Conservation (phyloP, 495 filamentous ascomycete genomes). For the Aspergillus sclerotiicarbonarius region DNA sequence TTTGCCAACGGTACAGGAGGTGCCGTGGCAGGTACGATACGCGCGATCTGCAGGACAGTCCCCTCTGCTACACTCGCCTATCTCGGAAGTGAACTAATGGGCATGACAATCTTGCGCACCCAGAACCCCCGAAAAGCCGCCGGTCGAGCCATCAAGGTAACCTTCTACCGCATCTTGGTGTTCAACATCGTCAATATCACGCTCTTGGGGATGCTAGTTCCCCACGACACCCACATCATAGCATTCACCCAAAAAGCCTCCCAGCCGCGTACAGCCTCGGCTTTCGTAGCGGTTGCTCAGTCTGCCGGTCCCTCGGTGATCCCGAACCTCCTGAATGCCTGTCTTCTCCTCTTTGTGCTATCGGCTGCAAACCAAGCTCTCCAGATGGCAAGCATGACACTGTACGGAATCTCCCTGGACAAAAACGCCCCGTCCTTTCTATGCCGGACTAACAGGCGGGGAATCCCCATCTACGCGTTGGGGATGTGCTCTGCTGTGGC, state of each 20-base stretch:
- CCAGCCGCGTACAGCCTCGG: conserved; percentile 46
- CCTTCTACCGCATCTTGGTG: conserved; percentile 77
- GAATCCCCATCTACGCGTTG: conserved; percentile 71
- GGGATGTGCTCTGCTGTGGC: conserved; percentile 54
- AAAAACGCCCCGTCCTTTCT: conserved; percentile 70
- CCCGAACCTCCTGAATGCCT: conserved; percentile 57
- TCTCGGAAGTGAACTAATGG: conserved; percentile 79
- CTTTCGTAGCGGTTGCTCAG: conserved; percentile 59
- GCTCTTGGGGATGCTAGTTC: conserved; percentile 52
- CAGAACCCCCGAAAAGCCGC: conserved; percentile 68
- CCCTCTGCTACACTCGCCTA: conserved; percentile 79
- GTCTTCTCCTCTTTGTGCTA: conserved; percentile 72
- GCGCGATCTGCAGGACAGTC: conserved; percentile 68
- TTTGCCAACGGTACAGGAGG: conserved; percentile 21
- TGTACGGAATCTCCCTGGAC: conserved; percentile 71
- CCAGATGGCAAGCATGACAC: conserved; percentile 67
- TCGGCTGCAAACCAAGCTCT: conserved; percentile 65
- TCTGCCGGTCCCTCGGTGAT: conserved; percentile 49
- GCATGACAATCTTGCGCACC: conserved; percentile 60
- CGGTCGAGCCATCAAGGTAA: conserved; percentile 68
- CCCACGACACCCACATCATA: conserved; percentile 48
- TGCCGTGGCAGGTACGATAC: conserved; percentile 45
- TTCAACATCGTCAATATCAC: conserved; percentile 64
- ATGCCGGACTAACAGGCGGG: conserved; percentile 60
- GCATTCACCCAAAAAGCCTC: conserved; percentile 24